Evolutionary conservation across 495 filamentous ascomycete genomes (phyloP).

Genomic region (Penicillium lividum): DNA sequence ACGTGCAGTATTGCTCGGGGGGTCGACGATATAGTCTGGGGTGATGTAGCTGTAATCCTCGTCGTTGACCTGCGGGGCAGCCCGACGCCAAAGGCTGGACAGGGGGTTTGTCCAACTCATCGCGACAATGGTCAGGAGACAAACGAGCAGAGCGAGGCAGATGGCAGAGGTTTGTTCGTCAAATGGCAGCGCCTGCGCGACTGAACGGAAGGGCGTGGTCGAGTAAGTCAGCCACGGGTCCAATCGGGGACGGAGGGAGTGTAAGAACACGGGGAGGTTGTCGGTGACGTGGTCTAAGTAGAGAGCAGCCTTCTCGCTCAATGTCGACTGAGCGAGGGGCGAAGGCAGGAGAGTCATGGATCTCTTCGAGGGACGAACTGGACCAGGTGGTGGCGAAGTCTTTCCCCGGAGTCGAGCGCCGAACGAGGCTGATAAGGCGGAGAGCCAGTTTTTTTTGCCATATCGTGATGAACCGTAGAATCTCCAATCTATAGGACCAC

Average conservation of each 20-base stretch:
- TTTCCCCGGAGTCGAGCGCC: constrained; percentile 16
- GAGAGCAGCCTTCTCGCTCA: constrained; percentile 49
- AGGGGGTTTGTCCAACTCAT: constrained; percentile 68
- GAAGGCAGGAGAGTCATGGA: constrained; percentile 46
- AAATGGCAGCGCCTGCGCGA: constrained; percentile 31
- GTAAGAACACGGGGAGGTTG: constrained; percentile 53
- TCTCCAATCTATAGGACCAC: not conserved
- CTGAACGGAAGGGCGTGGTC: constrained; percentile 41
- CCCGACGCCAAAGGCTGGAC: constrained; percentile 48
- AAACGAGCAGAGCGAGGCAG: constrained; percentile 41
- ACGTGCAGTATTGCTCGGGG: constrained; percentile 18
- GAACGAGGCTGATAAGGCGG: constrained; percentile 33
- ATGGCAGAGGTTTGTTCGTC: constrained; percentile 25
- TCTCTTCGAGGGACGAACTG: constrained; percentile 18
- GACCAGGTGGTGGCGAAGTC: constrained; percentile 23
- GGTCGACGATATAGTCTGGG: constrained; percentile 61
- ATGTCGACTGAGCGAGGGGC: constrained; percentile 48
- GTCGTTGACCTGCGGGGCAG: constrained; percentile 68
- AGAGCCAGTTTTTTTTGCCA: constrained; percentile 18
- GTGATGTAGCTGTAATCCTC: constrained; percentile 82
- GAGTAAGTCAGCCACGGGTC: constrained; percentile 37
- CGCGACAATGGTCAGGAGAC: constrained; percentile 48
- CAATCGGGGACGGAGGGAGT: constrained; percentile 39
- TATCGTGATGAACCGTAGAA: not conserved
- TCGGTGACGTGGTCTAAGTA: constrained; percentile 58